Percentiles rank a stretch among this genome's conserved stretches.
phyloP scores from a whole-genome alignment of 129 eudicot genomes.

The Escallonia rubra region DNA sequence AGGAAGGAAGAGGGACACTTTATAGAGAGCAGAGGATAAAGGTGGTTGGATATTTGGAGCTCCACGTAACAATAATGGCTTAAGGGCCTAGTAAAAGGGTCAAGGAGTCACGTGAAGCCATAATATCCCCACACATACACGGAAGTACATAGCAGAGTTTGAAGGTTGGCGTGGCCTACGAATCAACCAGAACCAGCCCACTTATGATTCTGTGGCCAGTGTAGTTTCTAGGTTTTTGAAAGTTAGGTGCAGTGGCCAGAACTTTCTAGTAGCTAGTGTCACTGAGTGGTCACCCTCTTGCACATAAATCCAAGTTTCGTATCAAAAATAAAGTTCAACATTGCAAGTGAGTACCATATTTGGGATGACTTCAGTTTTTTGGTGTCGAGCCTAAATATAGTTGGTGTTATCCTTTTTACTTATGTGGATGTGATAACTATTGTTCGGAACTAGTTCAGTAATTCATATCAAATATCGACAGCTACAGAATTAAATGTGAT shows the following conservation, averaged over 20 bases:
- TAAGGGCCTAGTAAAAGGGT: constrained; percentile 27
- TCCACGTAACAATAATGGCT: constrained; percentile 40
- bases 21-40: constrained; percentile 22
- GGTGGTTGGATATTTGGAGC: constrained; percentile 40
- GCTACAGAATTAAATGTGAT: no score
- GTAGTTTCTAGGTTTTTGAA: neutral
- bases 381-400: no score
- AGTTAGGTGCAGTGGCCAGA: neutral
- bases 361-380: no score
- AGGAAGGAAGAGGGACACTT: neutral
- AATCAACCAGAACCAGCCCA: neutral
- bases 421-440: no score
- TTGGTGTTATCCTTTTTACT: no score
- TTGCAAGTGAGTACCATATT: no score
- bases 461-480: no score
- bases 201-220: neutral
- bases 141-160: no score
- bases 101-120: neutral
- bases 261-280: neutral
- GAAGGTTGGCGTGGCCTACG: neutral
- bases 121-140: neutral
- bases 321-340: no score
- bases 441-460: no score
- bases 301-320: no score
- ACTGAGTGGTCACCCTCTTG: no score